Conservation (phyloP, 192 early-diverging fungal species). For the Lunasporangiospora selenospora region DNA sequence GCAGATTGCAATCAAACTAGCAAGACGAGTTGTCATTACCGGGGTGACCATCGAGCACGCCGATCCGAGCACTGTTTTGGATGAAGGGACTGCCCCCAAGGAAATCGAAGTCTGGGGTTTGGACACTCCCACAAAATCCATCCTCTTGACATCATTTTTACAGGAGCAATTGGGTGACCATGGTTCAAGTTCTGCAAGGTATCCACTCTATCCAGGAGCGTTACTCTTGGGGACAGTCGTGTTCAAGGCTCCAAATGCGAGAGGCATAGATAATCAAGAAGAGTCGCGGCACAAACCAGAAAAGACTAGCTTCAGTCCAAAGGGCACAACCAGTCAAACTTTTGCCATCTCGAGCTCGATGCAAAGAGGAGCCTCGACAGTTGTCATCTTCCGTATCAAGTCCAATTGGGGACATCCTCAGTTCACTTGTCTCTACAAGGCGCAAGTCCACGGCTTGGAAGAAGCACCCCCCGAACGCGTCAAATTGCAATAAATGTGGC, state of each 20-base stretch:
- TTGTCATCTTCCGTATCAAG: conserved; percentile 60
- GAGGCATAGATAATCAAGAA: background rate
- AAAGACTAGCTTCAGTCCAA: background rate
- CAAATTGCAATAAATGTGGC: too few relatives aligned
- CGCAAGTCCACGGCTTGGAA: conserved; percentile 67
- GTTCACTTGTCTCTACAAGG: conserved; percentile 77
- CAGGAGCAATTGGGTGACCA: too few relatives aligned
- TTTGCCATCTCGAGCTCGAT: conserved; percentile 36
- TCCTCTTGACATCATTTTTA: too few relatives aligned
- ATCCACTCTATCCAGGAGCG: conserved; percentile 18
- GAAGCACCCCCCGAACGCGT: too few relatives aligned
- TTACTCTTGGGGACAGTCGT: conserved; percentile 21
- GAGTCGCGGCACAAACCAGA: background rate
- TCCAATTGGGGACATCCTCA: conserved; percentile 76
- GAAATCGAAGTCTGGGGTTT: conserved; percentile 71
- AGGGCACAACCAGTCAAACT: conserved; percentile 13
- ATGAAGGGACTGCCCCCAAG: conserved; percentile 66
- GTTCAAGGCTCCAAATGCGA: conserved; percentile 53
- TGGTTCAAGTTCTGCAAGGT: too few relatives aligned
- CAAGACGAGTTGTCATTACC: conserved; percentile 57
- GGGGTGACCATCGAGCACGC: conserved; percentile 74
- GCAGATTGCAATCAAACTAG: conserved; percentile 63
- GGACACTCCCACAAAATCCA: too few relatives aligned
- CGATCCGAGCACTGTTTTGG: conserved; percentile 55
- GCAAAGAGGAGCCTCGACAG: conserved; percentile 42